phyloP scores from a whole-genome alignment of 1,284 basidiomycete genomes.

The Ganoderma sp. region DNA sequence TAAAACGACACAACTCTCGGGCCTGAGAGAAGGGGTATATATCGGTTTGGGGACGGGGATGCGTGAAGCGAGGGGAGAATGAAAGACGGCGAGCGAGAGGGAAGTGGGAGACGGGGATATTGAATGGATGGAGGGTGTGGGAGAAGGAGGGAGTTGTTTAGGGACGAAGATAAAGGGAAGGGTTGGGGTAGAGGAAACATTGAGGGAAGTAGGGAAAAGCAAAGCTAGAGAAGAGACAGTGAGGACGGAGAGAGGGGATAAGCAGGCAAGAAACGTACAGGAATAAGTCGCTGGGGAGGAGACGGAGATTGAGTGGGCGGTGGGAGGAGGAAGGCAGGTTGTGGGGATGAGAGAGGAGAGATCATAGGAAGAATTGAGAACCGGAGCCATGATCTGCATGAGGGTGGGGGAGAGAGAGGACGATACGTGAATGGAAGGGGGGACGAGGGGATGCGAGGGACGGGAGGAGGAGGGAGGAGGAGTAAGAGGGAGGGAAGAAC shows the following conservation, averaged over 20 bases:
- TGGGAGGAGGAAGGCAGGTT: background rate
- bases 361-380: conserved; percentile 31
- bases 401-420: conserved; percentile 30
- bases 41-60: conserved; percentile 29
- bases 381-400: conserved; percentile 38
- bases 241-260: background rate
- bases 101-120: conserved; percentile 25
- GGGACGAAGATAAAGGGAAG: conserved; percentile 22
- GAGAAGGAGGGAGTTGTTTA: conserved; percentile 20
- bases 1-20: conserved; percentile 26
- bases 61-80: conserved; percentile 20
- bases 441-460: conserved; percentile 20
- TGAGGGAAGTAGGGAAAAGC: conserved; percentile 33
- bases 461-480: conserved; percentile 23
- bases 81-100: conserved; percentile 28
- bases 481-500: conserved; percentile 11
- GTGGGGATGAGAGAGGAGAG: conserved; percentile 14
- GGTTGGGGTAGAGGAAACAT: conserved; percentile 20
- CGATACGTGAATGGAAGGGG: conserved; percentile 15
- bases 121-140: conserved; percentile 21
- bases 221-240: conserved; percentile 20
- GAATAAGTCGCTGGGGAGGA: conserved; percentile 10
- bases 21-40: conserved; percentile 23
- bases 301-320: background rate
- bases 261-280: conserved; percentile 20